phyloP scores from a whole-genome alignment of 306 rosid species.

The Echinosophora koreensis region DNA sequence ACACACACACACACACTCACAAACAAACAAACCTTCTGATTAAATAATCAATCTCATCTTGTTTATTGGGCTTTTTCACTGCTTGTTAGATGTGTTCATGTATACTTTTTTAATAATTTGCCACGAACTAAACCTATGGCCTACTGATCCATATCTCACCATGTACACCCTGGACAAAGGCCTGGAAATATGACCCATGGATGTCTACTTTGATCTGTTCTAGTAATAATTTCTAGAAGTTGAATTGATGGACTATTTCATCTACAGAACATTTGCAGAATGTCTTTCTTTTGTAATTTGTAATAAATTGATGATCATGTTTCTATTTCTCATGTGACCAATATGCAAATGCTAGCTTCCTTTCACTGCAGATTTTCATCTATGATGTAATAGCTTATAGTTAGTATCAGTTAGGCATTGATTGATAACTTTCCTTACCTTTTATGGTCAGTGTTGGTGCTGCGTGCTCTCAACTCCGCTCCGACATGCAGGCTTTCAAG shows the following conservation, averaged over 20 bases:
- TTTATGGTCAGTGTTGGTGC: constrained; percentile 92
- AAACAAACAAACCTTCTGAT: constrained; percentile 7
- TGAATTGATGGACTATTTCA: constrained; percentile 29
- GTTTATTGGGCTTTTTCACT: constrained; percentile 33
- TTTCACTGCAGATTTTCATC: constrained; percentile 35
- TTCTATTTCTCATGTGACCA: constrained; percentile 33
- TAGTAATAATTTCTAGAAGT: constrained; percentile 27
- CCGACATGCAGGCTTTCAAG: constrained; percentile 99
- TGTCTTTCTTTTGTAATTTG: constrained; percentile 20
- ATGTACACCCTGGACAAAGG: constrained; percentile 19
- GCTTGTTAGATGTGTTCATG: not conserved
- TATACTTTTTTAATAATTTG: constrained; percentile 20
- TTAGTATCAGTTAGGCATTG: constrained; percentile 35
- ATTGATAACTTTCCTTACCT: constrained; percentile 54
- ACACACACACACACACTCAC: not conserved
- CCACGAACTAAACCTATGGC: constrained; percentile 26
- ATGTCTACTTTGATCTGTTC: constrained; percentile 28
- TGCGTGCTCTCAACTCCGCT: constrained; percentile 98
- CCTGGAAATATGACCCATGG: not conserved
- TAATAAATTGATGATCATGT: constrained; percentile 33
- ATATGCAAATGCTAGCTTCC: constrained; percentile 35
- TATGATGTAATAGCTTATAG: constrained; percentile 1
- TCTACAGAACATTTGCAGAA: not conserved
- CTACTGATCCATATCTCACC: constrained; percentile 25
- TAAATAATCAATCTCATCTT: constrained; percentile 16